These are phyloP conservation scores for Sisymbrium altissimum DNA, from an alignment of 345 rosid genomes.

Conservation along the genomic window DNA sequence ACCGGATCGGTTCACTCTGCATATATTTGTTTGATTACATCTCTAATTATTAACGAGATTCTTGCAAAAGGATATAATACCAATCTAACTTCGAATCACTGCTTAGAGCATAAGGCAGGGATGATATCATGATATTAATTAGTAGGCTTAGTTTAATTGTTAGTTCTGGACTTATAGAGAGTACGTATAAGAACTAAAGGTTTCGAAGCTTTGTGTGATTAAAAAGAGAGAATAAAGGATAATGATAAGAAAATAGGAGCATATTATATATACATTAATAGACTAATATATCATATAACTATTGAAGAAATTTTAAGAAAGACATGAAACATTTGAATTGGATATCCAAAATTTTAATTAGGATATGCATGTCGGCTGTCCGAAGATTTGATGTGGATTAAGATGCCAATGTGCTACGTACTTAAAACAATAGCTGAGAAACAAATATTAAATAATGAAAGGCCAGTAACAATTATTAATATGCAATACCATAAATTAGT, in stretches of 20 bases:
- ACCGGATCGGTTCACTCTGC: not conserved
- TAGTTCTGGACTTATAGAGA: not conserved
- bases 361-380: constrained; percentile 27
- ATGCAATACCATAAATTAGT: not conserved
- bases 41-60: not conserved
- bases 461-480: not conserved
- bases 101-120: not conserved
- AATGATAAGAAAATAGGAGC: not conserved
- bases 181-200: not conserved
- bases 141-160: not conserved
- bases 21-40: not conserved
- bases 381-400: constrained; percentile 13
- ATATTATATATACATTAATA: not conserved
- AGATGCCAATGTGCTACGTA: constrained; percentile 5
- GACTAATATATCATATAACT: not conserved
- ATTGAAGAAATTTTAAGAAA: not conserved
- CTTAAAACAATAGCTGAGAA: not conserved
- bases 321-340: not conserved
- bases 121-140: not conserved
- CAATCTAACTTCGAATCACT: not conserved
- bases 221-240: not conserved
- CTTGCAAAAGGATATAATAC: not conserved
- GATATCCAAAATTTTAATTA: constrained; percentile 17
- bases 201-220: not conserved
- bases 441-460: not conserved